Percentiles rank a stretch among this genome's conserved stretches.
Evolutionary conservation across 2,329 filamentous ascomycete species (phyloP).

Genomic region (Colletotrichum sp.): DNA sequence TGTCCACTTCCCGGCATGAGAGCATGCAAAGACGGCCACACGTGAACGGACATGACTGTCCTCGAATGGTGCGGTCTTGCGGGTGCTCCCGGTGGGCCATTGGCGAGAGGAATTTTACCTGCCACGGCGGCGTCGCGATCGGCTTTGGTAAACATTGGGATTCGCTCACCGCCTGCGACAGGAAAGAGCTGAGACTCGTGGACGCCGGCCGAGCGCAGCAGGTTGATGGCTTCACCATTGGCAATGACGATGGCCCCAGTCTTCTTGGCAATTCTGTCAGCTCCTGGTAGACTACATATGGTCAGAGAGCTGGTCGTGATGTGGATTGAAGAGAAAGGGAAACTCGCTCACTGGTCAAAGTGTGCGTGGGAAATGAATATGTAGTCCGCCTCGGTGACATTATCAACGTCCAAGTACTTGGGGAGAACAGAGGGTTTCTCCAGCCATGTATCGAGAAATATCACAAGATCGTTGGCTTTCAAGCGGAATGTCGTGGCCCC

Average conservation of each 20-base stretch:
- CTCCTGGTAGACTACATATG: constrained; percentile 23
- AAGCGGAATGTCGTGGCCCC: background rate
- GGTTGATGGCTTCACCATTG: constrained; percentile 27
- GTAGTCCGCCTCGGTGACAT: constrained; percentile 26
- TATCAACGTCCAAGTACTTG: constrained; percentile 16
- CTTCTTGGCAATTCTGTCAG: constrained; percentile 27
- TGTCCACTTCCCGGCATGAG: constrained; percentile 21
- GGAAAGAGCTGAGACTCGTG: constrained; percentile 25
- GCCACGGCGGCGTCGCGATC: background rate
- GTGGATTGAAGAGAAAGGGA: no score
- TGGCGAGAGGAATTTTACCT: background rate
- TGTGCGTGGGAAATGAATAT: constrained; percentile 29
- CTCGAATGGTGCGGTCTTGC: background rate
- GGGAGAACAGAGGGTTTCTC: background rate
- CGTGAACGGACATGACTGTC: constrained; percentile 20
- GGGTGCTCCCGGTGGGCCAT: background rate
- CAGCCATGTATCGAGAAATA: background rate
- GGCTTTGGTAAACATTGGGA: constrained; percentile 24
- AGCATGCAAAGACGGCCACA: constrained; percentile 28
- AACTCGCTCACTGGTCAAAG: constrained; percentile 24
- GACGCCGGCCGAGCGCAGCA: constrained; percentile 25
- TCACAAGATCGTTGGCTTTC: background rate
- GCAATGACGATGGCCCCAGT: constrained; percentile 27
- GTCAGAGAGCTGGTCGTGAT: no score
- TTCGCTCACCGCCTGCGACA: constrained; percentile 26